Conservation (phyloP, 805 yeast genomes). For the Candida orba region DNA sequence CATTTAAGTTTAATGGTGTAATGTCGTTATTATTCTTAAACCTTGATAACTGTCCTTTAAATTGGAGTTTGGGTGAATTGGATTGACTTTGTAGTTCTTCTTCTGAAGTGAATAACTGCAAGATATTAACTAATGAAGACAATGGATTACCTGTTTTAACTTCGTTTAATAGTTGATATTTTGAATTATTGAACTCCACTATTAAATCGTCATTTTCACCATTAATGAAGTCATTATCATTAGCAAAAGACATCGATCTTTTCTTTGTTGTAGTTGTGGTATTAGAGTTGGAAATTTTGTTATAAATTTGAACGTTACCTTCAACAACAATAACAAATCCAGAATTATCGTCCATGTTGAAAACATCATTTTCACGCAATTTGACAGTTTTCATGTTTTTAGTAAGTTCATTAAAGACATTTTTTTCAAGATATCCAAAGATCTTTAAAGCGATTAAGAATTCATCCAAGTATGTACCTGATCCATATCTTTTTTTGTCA, state of each 20-base stretch:
- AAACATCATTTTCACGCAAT: slow-evolving; percentile 65
- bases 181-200: slow-evolving; percentile 45
- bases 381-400: slow-evolving; percentile 87
- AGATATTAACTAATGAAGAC: slow-evolving; percentile 72
- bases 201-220: slow-evolving; percentile 10
- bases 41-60: not conserved
- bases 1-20: slow-evolving; percentile 15
- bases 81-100: slow-evolving; percentile 11
- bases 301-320: slow-evolving; percentile 77
- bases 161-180: slow-evolving; percentile 70
- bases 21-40: slow-evolving; percentile 9
- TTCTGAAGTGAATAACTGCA: slow-evolving; percentile 61
- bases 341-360: slow-evolving; percentile 62
- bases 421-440: slow-evolving; percentile 85
- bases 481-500: slow-evolving; percentile 36
- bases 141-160: slow-evolving; percentile 81
- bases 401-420: slow-evolving; percentile 89
- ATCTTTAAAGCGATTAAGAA: slow-evolving; percentile 86
- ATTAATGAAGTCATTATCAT: slow-evolving; percentile 20
- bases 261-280: slow-evolving; percentile 4
- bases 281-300: slow-evolving; percentile 35
- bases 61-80: slow-evolving; percentile 3
- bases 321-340: slow-evolving; percentile 93
- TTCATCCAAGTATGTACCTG: slow-evolving; percentile 75
- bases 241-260: slow-evolving; percentile 3